Conservation (phyloP, 495 filamentous ascomycete species). For the Penicillium cinerascens region DNA sequence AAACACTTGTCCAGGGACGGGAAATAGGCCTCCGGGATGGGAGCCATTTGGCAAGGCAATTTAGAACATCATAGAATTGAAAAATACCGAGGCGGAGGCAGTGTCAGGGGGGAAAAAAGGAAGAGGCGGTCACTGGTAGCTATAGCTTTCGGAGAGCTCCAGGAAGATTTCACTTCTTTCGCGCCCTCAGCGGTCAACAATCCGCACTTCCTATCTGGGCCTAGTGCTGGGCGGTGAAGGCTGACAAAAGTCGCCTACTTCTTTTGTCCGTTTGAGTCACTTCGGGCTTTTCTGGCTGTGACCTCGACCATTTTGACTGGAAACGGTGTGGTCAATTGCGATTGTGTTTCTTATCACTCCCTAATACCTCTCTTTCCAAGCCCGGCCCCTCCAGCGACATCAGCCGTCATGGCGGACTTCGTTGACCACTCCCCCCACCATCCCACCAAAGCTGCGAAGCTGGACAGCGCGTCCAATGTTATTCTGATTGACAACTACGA, state of each 20-base stretch:
- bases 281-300: neutral
- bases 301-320: neutral
- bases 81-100: slow-evolving; percentile 10
- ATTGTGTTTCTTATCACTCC: slow-evolving; percentile 3
- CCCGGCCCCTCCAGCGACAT: neutral
- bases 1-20: slow-evolving; percentile 63
- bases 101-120: slow-evolving; percentile 6
- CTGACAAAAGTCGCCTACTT: neutral
- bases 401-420: slow-evolving; percentile 41
- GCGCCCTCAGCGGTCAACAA: slow-evolving; percentile 33
- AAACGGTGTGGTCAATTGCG: neutral
- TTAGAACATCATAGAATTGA: slow-evolving; percentile 48
- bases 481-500: slow-evolving; percentile 99
- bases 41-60: slow-evolving; percentile 66
- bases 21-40: slow-evolving; percentile 56
- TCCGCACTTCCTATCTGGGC: slow-evolving; percentile 35
- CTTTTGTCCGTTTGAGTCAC: slow-evolving; percentile 16
- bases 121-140: slow-evolving; percentile 7
- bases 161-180: slow-evolving; percentile 26
- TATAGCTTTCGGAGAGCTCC: slow-evolving; percentile 10
- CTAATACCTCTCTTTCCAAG: neutral
- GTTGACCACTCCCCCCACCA: slow-evolving; percentile 87
- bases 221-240: slow-evolving; percentile 40
- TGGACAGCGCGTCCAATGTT: slow-evolving; percentile 80
- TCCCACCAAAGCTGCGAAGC: slow-evolving; percentile 61